Evolutionary conservation across 176 grass and related monocot genomes (phyloP).

Genomic region (Oryza coarctata): DNA sequence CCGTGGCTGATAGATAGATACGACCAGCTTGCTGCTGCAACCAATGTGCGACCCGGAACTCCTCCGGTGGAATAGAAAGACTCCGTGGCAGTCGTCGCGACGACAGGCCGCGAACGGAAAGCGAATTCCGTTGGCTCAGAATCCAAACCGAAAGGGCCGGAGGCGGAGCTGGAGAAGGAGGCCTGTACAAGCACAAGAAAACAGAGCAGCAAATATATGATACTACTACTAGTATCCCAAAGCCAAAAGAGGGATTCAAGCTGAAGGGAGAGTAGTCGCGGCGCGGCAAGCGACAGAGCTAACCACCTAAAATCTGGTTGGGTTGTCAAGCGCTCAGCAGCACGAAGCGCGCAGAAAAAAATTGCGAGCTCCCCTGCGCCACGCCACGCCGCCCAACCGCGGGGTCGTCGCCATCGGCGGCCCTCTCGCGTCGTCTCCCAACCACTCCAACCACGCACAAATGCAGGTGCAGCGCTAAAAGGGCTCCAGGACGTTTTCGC

Average conservation of each 20-base stretch:
- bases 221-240: not conserved
- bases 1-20: not conserved
- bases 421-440: slow-evolving; percentile 36
- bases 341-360: slow-evolving; percentile 35
- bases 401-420: slow-evolving; percentile 52
- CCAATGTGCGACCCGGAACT: slow-evolving; percentile 54
- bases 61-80: slow-evolving; percentile 36
- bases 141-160: slow-evolving; percentile 31
- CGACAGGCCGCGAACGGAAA: slow-evolving; percentile 23
- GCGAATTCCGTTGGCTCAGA: slow-evolving; percentile 37
- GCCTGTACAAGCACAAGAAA: slow-evolving; percentile 54
- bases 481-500: slow-evolving; percentile 35
- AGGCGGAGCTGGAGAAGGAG: slow-evolving; percentile 11
- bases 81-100: slow-evolving; percentile 20
- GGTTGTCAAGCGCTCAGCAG: slow-evolving; percentile 52
- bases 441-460: slow-evolving; percentile 71
- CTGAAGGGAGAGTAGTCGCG: not conserved
- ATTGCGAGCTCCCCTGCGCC: not conserved
- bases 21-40: not conserved
- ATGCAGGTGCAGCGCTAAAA: not conserved
- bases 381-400: slow-evolving; percentile 21
- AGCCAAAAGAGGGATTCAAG: slow-evolving; percentile 22
- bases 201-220: slow-evolving; percentile 42
- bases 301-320: slow-evolving; percentile 92
- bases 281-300: slow-evolving; percentile 25